Conservation (phyloP, 2,329 filamentous ascomycete genomes). For the Botrytis paeoniae region DNA sequence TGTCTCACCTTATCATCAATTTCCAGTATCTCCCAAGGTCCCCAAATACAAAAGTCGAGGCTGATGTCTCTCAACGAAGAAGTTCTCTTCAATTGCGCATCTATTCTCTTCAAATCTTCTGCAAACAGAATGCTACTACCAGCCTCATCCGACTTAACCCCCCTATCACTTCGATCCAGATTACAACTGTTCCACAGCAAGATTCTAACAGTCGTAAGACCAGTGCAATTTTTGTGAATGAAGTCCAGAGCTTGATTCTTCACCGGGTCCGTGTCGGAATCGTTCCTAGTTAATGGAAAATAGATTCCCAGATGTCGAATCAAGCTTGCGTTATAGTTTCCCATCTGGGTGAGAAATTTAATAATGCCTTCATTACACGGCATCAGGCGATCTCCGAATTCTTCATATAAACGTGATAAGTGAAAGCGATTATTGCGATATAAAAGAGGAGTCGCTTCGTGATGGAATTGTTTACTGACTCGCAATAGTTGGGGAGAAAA, state of each 20-base stretch:
- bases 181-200: not conserved
- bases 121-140: not conserved
- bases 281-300: not conserved
- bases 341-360: not conserved
- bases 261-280: not conserved
- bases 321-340: not conserved
- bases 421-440: not conserved
- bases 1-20: not conserved
- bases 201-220: not conserved
- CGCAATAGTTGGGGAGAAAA: not conserved
- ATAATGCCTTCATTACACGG: not conserved
- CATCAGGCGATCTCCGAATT: not conserved
- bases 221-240: not conserved
- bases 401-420: not conserved
- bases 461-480: not conserved
- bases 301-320: not conserved
- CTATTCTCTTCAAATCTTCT: not conserved
- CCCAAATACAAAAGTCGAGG: not conserved
- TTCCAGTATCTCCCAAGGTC: rapidly evolving
- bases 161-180: not conserved
- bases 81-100: not conserved
- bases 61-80: not conserved
- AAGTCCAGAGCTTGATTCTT: not conserved
- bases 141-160: not conserved
- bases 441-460: not conserved